Percentiles rank a stretch among this genome's conserved stretches.
These are phyloP conservation scores for Pyrenochaeta sp. DNA, from an alignment of 2,329 filamentous ascomycete species.

Conservation along the genomic window DNA sequence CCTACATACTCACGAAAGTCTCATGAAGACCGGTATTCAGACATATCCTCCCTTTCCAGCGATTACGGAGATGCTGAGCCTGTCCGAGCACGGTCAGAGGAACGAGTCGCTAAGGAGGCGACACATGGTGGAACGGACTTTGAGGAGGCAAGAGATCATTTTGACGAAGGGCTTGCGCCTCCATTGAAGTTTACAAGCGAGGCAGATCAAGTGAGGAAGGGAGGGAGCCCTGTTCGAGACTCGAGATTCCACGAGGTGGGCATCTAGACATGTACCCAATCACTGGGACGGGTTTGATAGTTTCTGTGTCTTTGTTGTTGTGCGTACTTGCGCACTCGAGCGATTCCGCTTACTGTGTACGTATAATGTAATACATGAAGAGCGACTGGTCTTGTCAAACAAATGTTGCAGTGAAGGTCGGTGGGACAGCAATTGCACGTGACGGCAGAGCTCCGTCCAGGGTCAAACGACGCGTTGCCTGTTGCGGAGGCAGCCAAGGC, in stretches of 20 bases:
- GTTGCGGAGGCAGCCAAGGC: constrained; percentile 12
- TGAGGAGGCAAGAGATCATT: constrained; percentile 61
- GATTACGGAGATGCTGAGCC: constrained; percentile 14
- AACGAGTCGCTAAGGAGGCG: constrained; percentile 33
- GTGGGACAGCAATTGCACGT: too few species aligned
- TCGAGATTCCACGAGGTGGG: constrained; percentile 46
- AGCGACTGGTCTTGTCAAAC: too few species aligned
- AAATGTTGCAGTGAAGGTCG: too few species aligned
- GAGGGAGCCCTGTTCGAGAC: constrained; percentile 39
- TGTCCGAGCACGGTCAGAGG: constrained; percentile 28
- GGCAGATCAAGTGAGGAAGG: constrained; percentile 29
- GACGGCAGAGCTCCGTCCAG: not conserved
- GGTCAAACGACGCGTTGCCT: constrained; percentile 11
- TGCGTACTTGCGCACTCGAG: too few species aligned
- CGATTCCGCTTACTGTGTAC: too few species aligned
- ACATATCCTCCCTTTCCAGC: constrained; percentile 46
- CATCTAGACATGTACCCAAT: constrained; percentile 22
- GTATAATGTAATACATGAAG: too few species aligned
- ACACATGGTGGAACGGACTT: constrained; percentile 55
- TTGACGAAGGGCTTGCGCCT: constrained; percentile 55
- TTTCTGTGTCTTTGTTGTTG: too few species aligned
- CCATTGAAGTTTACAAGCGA: constrained; percentile 48
- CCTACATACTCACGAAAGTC: constrained; percentile 17
- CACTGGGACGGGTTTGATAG: too few species aligned
- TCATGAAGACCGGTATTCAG: constrained; percentile 29